Evolutionary conservation across 371 early-diverging fungal species (phyloP), one percentile per base, ranked within the genome.

Genomic region (Rhizomucor miehei): DNA sequence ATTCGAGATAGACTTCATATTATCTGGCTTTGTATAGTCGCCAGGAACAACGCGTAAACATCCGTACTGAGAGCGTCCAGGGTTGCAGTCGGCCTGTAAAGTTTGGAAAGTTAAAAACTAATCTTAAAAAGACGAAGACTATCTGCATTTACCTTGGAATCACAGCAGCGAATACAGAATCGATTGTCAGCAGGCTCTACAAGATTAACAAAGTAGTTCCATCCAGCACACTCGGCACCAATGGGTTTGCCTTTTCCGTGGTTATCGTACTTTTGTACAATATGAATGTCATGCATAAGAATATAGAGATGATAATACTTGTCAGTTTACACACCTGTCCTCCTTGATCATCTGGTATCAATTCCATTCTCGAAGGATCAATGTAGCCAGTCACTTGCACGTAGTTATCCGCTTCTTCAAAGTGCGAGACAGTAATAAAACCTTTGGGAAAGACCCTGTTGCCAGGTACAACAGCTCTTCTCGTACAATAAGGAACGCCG

Each of bases 361-460:
- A 57, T 0, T 53, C 63, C 56, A 63, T 69, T 3, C 57, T 59
- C 8, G 63, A 44, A 10, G 65, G 45, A 23, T 74, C 57, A 8
- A 79, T 63, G 25, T 65, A 68, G 35, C 79, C 79, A 39, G 76
- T 76, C 19, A 79, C 64, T 51, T 79, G 79, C 19, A 66, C 62
- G 40, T 65, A 76, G 35, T 59, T 49, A 14, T 43, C 44, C 16
- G 63, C 62, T 24, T 60, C 51, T 20, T 55, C 37, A 44, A 60
- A 71, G 14, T 55, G 53, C 21, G 67, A 65, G 14, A 54, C 59
- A 25, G 62, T 57, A 41, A 67, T 59, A 16, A 65, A 66, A 11
- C 68, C 69, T 19, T 48, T 17, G 14, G 77, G 77, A 60, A 76
- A 74, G 11, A 48, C 48, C 19, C 25, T 48, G 29, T 48, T 48